Evolutionary conservation across 2,329 filamentous ascomycete species (phyloP).

Genomic region (Akanthomyces uredinophilus): DNA sequence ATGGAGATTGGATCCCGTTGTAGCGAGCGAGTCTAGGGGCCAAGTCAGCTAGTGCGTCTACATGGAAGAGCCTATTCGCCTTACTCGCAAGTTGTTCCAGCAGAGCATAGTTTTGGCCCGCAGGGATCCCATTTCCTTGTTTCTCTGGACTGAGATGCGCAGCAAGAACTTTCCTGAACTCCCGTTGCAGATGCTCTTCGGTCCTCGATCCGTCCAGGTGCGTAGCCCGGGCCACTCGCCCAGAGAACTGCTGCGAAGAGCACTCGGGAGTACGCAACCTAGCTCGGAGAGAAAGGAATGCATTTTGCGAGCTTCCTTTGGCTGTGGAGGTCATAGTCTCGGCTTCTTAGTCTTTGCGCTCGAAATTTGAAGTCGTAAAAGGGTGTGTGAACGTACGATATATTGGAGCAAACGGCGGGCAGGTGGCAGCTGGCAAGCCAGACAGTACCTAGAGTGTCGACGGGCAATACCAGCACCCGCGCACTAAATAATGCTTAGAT

Average conservation of each 20-base stretch:
- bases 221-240: not conserved
- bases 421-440: not conserved
- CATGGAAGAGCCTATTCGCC: not conserved
- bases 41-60: not conserved
- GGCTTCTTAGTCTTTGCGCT: not conserved
- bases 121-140: constrained; percentile 13
- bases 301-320: not conserved
- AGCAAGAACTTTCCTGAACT: not conserved
- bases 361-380: not conserved
- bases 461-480: too few species aligned
- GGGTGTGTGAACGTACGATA: not conserved
- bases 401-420: not conserved
- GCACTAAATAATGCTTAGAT: too few species aligned
- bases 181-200: not conserved
- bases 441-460: too few species aligned
- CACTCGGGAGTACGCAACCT: constrained; percentile 10
- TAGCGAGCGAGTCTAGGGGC: not conserved
- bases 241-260: not conserved
- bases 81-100: constrained; percentile 9
- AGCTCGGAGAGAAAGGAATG: constrained; percentile 4
- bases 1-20: not conserved
- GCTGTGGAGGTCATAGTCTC: not conserved
- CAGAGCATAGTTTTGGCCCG: not conserved
- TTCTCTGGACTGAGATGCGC: not conserved
- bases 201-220: not conserved